These are phyloP conservation scores for Prunus salicina DNA, from an alignment of 306 rosid species.

Conservation along the genomic window DNA sequence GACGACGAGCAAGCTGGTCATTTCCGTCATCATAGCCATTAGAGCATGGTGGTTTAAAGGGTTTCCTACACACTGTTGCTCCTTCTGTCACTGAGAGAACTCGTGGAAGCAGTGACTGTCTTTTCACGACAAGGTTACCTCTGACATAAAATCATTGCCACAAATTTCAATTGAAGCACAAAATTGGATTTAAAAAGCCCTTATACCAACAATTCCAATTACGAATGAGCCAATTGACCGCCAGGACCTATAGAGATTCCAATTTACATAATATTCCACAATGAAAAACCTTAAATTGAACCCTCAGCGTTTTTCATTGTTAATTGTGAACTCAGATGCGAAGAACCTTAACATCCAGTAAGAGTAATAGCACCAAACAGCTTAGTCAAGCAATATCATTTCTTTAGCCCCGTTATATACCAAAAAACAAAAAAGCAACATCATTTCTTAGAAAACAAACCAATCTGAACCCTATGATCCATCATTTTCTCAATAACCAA, in stretches of 20 bases:
- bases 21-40: slow-evolving; percentile 43
- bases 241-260: background rate
- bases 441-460: background rate
- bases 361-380: background rate
- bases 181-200: background rate
- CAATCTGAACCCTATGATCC: background rate
- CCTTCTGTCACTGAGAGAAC: slow-evolving; percentile 70
- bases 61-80: slow-evolving; percentile 72
- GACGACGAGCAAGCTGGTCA: slow-evolving; percentile 68
- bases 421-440: background rate
- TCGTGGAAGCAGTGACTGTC: slow-evolving; percentile 83
- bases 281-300: background rate
- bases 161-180: slow-evolving; percentile 4
- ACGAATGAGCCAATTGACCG: background rate
- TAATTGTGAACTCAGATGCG: no score
- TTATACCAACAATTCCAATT: slow-evolving; percentile 1
- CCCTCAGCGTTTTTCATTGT: no score
- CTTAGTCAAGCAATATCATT: background rate
- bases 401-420: background rate
- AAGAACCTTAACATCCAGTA: background rate
- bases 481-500: background rate
- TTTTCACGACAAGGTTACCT: slow-evolving; percentile 71
- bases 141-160: slow-evolving; percentile 25
- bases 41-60: slow-evolving; percentile 82
- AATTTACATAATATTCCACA: background rate